phyloP scores from a whole-genome alignment of 768 basidiomycete genomes.

The Sarcodon aspratus region DNA sequence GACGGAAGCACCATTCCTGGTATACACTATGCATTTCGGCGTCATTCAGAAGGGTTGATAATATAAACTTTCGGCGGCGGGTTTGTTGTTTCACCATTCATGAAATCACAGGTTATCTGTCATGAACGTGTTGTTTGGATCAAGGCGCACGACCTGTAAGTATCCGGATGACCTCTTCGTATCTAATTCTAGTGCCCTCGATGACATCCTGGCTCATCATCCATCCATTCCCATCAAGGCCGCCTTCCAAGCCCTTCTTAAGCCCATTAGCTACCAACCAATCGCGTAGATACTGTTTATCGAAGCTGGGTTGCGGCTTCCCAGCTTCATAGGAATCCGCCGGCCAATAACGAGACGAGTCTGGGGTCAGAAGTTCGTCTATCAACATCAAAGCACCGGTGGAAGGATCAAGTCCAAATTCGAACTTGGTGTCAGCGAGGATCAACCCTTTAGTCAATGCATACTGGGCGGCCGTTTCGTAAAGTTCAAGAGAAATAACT shows the following conservation, averaged over 20 bases:
- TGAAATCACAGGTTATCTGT: no score
- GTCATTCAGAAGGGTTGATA: no score
- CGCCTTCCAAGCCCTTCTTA: slow-evolving; percentile 67
- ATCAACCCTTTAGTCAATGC: slow-evolving; percentile 74
- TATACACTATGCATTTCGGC: no score
- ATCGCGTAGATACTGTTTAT: slow-evolving; percentile 94
- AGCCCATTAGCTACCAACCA: slow-evolving; percentile 73
- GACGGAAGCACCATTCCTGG: no score
- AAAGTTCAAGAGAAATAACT: slow-evolving; percentile 48
- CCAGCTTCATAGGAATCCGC: slow-evolving; percentile 62
- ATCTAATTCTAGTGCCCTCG: slow-evolving; percentile 64
- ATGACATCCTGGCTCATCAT: slow-evolving; percentile 67
- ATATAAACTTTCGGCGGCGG: no score
- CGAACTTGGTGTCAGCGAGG: slow-evolving; percentile 97
- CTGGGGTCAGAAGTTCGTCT: slow-evolving; percentile 95
- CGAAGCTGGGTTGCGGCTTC: slow-evolving; percentile 77
- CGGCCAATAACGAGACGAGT: slow-evolving; percentile 97
- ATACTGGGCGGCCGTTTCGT: slow-evolving; percentile 64
- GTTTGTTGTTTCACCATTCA: no score
- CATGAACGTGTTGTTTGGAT: background rate
- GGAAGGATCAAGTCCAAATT: slow-evolving; percentile 72
- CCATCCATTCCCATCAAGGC: slow-evolving; percentile 68
- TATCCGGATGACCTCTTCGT: slow-evolving; percentile 63
- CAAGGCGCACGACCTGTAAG: slow-evolving; percentile 23
- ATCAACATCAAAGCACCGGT: slow-evolving; percentile 63